These are phyloP conservation scores for Dunaliella salina DNA, from an alignment of 163 green algal genomes.

Conservation along the genomic window DNA sequence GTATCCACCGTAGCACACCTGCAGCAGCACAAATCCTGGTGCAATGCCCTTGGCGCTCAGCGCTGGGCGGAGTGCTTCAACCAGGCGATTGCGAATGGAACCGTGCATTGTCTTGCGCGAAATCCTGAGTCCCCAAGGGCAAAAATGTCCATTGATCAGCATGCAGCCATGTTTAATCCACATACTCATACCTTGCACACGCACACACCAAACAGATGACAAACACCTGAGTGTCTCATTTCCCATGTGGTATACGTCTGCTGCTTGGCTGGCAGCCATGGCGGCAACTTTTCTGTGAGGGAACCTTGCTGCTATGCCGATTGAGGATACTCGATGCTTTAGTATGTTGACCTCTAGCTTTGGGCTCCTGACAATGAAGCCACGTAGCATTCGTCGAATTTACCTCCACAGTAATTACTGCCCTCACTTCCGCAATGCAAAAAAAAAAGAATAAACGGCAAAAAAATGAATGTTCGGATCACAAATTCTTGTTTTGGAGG, in stretches of 20 bases:
- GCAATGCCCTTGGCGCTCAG: constrained; percentile 23
- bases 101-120: constrained; percentile 41
- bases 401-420: too few relatives aligned
- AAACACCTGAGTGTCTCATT: constrained; percentile 26
- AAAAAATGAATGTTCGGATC: too few relatives aligned
- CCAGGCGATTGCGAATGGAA: constrained; percentile 25
- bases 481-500: too few relatives aligned
- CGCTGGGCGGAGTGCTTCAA: constrained; percentile 33
- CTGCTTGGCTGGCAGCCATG: not conserved
- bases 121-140: constrained; percentile 29
- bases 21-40: constrained; percentile 49
- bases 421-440: too few relatives aligned
- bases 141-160: not conserved
- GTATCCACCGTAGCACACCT: constrained; percentile 23
- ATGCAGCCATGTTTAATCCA: not conserved
- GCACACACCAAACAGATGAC: not conserved
- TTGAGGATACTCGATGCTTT: too few relatives aligned
- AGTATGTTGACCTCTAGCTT: too few relatives aligned
- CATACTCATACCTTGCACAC: not conserved
- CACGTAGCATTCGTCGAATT: too few relatives aligned
- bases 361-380: too few relatives aligned
- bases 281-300: too few relatives aligned
- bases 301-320: too few relatives aligned
- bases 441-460: too few relatives aligned
- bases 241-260: constrained; percentile 33